Evolutionary conservation across 495 filamentous ascomycete genomes (phyloP).

Genomic region (Xylaria curta): DNA sequence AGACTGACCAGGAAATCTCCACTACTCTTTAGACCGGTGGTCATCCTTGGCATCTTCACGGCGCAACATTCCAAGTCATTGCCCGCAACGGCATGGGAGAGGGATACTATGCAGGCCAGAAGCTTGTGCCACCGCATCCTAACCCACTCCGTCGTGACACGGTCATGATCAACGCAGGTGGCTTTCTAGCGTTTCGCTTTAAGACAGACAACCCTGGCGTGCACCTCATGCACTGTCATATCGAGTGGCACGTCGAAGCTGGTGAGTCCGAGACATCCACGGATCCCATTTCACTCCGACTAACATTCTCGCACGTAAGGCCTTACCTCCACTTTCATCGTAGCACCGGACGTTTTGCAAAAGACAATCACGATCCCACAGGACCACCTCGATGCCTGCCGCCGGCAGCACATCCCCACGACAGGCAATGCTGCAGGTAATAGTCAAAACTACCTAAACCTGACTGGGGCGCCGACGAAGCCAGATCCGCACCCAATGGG

Average conservation of each 20-base stretch:
- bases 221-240: slow-evolving; percentile 82
- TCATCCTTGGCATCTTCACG: slow-evolving; percentile 65
- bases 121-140: slow-evolving; percentile 44
- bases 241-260: slow-evolving; percentile 78
- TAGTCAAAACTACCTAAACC: slow-evolving; percentile 61
- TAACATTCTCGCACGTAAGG: slow-evolving; percentile 52
- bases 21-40: slow-evolving; percentile 47
- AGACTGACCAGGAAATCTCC: slow-evolving; percentile 43
- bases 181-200: slow-evolving; percentile 65
- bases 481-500: slow-evolving; percentile 7
- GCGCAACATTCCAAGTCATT: slow-evolving; percentile 79
- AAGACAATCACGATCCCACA: slow-evolving; percentile 66
- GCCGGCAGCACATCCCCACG: slow-evolving; percentile 53
- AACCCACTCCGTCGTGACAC: slow-evolving; percentile 64
- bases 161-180: slow-evolving; percentile 57
- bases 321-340: slow-evolving; percentile 72
- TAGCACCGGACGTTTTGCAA: slow-evolving; percentile 69
- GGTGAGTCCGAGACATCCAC: slow-evolving; percentile 49
- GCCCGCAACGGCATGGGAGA: slow-evolving; percentile 49
- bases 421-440: slow-evolving; percentile 81
- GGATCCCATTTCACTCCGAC: not conserved
- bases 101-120: slow-evolving; percentile 45
- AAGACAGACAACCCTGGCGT: slow-evolving; percentile 75
- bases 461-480: slow-evolving; percentile 45
- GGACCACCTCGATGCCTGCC: slow-evolving; percentile 66